Conservation (phyloP, 306 rosid genomes). For the Ceratonia siliqua region DNA sequence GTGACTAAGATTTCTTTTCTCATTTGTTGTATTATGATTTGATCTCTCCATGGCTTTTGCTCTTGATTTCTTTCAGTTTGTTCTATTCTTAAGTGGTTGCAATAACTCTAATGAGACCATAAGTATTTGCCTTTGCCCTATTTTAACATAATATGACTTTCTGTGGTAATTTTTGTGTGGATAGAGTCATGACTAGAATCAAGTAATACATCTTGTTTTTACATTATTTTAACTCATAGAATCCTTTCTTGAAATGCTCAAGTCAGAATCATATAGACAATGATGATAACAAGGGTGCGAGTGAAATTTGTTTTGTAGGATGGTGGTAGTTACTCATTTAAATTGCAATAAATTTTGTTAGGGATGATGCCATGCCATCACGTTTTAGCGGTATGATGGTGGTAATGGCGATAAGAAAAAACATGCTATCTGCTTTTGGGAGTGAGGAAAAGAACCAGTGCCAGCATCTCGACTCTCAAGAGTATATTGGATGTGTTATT, state of each 20-base stretch:
- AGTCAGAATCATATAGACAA: background rate
- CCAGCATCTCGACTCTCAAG: background rate
- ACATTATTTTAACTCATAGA: background rate
- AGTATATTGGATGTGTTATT: background rate
- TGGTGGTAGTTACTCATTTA: background rate
- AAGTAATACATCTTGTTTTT: background rate
- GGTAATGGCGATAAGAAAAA: background rate
- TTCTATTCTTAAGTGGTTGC: background rate
- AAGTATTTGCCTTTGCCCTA: background rate
- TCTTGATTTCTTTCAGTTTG: background rate
- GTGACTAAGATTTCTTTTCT: constrained; percentile 21
- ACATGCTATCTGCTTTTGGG: background rate
- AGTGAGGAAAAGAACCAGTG: background rate
- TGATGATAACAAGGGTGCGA: background rate
- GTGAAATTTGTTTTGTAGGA: background rate
- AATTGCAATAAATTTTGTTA: background rate
- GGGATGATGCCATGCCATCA: background rate
- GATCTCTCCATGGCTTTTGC: background rate
- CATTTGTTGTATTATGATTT: constrained; percentile 4
- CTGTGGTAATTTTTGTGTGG: background rate
- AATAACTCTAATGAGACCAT: background rate
- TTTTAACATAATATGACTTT: background rate
- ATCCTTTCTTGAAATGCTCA: background rate
- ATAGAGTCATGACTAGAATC: background rate
- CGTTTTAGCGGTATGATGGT: background rate